Conservation (phyloP, 2,329 filamentous ascomycete species). For the Penicillium sp. region DNA sequence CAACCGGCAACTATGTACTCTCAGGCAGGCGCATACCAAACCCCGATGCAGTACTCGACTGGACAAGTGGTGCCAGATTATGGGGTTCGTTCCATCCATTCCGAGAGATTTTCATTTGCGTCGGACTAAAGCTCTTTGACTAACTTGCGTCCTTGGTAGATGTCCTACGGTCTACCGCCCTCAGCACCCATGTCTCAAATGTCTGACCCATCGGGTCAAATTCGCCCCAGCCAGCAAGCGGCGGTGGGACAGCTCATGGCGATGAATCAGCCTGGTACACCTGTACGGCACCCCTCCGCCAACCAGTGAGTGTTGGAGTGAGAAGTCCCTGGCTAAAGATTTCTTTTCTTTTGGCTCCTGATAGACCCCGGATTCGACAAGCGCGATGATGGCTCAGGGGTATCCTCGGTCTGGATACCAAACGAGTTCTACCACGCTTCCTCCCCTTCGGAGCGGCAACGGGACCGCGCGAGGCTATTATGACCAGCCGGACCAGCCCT, state of each 20-base stretch:
- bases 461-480: slow-evolving; percentile 32
- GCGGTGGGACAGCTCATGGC: slow-evolving; percentile 37
- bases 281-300: slow-evolving; percentile 34
- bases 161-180: slow-evolving; percentile 35
- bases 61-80: slow-evolving; percentile 40
- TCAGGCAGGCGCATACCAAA: slow-evolving; percentile 34
- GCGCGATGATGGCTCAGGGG: slow-evolving; percentile 36
- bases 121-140: slow-evolving; percentile 6
- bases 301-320: slow-evolving; percentile 21
- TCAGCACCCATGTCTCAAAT: slow-evolving; percentile 36
- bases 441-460: slow-evolving; percentile 35
- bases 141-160: slow-evolving; percentile 20
- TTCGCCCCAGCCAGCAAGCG: slow-evolving; percentile 35
- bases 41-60: slow-evolving; percentile 35
- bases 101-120: not conserved
- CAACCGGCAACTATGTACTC: slow-evolving; percentile 34
- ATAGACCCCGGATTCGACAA: slow-evolving; percentile 37
- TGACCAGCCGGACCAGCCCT: slow-evolving; percentile 33
- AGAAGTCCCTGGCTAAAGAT: slow-evolving; percentile 29
- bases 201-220: slow-evolving; percentile 33
- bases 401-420: slow-evolving; percentile 36
- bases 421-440: slow-evolving; percentile 33
- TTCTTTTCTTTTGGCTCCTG: slow-evolving; percentile 19
- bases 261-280: slow-evolving; percentile 39
- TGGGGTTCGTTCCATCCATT: slow-evolving; percentile 26